phyloP scores from a whole-genome alignment of 768 basidiomycete genomes.

The Phaeotremella skinneri region DNA sequence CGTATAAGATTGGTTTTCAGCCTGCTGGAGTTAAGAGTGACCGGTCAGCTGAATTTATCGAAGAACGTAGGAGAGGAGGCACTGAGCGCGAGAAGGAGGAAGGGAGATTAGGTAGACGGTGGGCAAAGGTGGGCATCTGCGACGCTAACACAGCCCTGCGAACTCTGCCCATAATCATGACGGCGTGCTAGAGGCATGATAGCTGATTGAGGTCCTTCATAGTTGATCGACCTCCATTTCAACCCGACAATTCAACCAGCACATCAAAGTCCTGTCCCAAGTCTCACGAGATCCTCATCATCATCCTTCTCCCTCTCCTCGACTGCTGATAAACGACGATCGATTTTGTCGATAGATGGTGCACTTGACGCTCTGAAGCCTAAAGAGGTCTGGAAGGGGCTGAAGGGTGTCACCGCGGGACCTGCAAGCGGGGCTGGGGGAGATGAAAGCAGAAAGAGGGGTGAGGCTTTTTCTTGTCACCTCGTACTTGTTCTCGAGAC shows the following conservation, averaged over 20 bases:
- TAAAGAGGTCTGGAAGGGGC: constrained; percentile 66
- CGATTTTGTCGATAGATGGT: constrained; percentile 37
- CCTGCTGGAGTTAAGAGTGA: constrained; percentile 78
- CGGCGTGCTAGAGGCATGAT: constrained; percentile 17
- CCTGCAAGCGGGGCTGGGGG: constrained; percentile 49
- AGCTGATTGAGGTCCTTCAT: neutral
- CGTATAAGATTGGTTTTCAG: constrained; percentile 88
- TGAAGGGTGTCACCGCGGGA: constrained; percentile 55
- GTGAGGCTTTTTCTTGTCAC: constrained; percentile 55
- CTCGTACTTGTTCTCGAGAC: too few relatives aligned
- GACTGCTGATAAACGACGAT: constrained; percentile 22
- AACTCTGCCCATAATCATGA: constrained; percentile 27
- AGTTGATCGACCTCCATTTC: constrained; percentile 57
- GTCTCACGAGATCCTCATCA: constrained; percentile 63
- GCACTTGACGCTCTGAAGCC: constrained; percentile 63
- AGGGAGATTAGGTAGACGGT: constrained; percentile 75
- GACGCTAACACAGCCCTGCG: neutral
- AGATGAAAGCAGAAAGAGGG: constrained; percentile 66
- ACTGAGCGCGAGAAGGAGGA: constrained; percentile 68
- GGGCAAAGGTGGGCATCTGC: constrained; percentile 73
- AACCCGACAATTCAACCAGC: constrained; percentile 38
- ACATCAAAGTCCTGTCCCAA: constrained; percentile 34
- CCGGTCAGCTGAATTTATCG: constrained; percentile 77
- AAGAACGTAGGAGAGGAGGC: constrained; percentile 47
- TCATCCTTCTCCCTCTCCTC: constrained; percentile 60